phyloP scores from a whole-genome alignment of 352 stramenopile genomes.

The Phytopythium montanum region DNA sequence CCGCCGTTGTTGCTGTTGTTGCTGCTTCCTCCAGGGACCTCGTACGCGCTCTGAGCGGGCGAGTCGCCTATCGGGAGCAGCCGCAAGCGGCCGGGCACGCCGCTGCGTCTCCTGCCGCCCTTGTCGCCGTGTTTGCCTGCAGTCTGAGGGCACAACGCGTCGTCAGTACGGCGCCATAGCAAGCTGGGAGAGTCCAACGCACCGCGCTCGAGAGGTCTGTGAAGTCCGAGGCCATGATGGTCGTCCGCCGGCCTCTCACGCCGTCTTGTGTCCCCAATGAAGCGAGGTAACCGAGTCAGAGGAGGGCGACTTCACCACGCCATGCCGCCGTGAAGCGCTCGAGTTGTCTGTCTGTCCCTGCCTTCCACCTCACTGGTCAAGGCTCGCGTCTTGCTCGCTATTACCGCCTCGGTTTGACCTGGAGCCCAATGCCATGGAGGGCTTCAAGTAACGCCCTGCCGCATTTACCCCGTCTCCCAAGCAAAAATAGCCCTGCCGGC shows the following conservation, averaged over 20 bases:
- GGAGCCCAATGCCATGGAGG: no score
- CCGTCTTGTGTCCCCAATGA: neutral
- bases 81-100: slow-evolving; percentile 33
- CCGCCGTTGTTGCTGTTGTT: slow-evolving; percentile 33
- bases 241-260: neutral
- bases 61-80: slow-evolving; percentile 48
- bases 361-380: neutral
- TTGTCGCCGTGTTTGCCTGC: slow-evolving; percentile 28
- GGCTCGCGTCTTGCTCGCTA: neutral
- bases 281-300: neutral
- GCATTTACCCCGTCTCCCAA: neutral
- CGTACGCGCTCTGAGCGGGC: slow-evolving; percentile 18
- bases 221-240: slow-evolving; percentile 42
- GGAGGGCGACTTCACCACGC: slow-evolving; percentile 1
- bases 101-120: slow-evolving; percentile 49
- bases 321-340: neutral
- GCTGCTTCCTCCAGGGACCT: slow-evolving; percentile 16
- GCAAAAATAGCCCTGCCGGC: slow-evolving; percentile 3
- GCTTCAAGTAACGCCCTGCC: slow-evolving; percentile 4
- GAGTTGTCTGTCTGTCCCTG: neutral
- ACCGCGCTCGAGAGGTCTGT: slow-evolving; percentile 51
- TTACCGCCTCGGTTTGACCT: neutral
- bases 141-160: slow-evolving; percentile 3
- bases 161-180: neutral
- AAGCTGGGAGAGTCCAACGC: neutral